A percentile compares a stretch with the other conserved stretches of the same genome.
Conservation (phyloP, 768 basidiomycete species). For the Suillus discolor region DNA sequence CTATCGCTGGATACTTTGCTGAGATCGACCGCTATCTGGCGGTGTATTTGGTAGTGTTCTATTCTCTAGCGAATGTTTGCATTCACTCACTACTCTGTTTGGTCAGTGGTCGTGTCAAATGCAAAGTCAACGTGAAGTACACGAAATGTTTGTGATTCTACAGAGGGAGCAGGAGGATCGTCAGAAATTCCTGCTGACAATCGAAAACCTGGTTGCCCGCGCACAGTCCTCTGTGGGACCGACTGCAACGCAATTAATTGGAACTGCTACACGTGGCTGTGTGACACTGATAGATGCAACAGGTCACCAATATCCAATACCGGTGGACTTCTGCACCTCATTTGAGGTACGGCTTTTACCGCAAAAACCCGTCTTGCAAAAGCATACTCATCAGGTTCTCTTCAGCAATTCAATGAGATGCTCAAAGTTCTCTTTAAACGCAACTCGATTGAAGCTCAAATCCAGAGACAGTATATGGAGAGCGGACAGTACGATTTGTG, state of each 20-base stretch:
- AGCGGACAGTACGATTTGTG: conserved; percentile 26
- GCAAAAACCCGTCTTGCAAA: background rate
- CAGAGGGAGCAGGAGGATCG: no score
- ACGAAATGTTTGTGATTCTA: no score
- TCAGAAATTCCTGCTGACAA: background rate
- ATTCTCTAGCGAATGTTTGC: background rate
- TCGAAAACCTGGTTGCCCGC: background rate
- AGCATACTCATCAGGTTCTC: background rate
- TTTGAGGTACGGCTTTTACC: conserved; percentile 20
- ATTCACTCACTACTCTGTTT: background rate
- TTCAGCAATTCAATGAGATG: conserved; percentile 14
- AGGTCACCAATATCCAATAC: conserved; percentile 24
- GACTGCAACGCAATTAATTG: no score
- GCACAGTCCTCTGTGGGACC: background rate
- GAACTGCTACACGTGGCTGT: background rate
- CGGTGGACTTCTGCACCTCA: conserved; percentile 25
- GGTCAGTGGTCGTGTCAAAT: background rate
- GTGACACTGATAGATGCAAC: background rate
- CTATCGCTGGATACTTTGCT: background rate
- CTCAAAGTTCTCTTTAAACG: conserved; percentile 15
- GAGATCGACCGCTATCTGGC: background rate
- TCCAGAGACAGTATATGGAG: conserved; percentile 21
- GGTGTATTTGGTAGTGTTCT: background rate
- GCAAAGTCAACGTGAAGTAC: no score
- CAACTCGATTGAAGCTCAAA: conserved; percentile 21